phyloP scores from a whole-genome alignment of 805 yeast genomes.

The Ogataea methanolica region DNA sequence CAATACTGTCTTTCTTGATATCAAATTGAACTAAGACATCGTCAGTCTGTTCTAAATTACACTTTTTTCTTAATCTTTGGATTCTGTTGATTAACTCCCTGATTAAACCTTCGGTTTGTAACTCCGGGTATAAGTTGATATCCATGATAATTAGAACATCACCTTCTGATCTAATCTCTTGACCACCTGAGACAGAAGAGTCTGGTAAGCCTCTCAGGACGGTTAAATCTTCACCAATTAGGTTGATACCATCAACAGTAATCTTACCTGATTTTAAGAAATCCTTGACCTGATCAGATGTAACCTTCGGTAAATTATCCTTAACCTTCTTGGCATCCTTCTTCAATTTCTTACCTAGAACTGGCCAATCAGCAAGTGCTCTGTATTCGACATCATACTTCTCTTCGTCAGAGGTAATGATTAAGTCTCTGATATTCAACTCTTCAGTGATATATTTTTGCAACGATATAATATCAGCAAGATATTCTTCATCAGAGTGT shows the following conservation, averaged over 20 bases:
- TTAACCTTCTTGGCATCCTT: constrained; percentile 90
- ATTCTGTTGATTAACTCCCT: constrained; percentile 96
- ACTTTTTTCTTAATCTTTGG: constrained; percentile 95
- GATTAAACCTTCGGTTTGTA: constrained; percentile 90
- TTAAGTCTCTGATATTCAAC: constrained; percentile 82
- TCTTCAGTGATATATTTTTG: constrained; percentile 82
- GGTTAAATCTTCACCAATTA: constrained; percentile 82
- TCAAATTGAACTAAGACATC: constrained; percentile 86
- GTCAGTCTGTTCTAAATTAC: constrained; percentile 90
- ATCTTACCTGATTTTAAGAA: constrained; percentile 71
- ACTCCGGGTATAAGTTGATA: constrained; percentile 78
- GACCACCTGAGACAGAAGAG: constrained; percentile 57
- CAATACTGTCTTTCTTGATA: constrained; percentile 64
- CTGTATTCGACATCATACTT: constrained; percentile 88
- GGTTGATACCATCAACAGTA: constrained; percentile 83
- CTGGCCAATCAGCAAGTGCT: constrained; percentile 99
- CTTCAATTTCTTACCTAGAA: constrained; percentile 94
- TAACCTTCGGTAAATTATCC: constrained; percentile 80
- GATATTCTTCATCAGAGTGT: constrained; percentile 70
- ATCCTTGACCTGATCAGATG: constrained; percentile 77
- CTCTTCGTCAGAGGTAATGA: constrained; percentile 86
- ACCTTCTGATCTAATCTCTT: constrained; percentile 81
- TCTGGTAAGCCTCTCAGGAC: constrained; percentile 88
- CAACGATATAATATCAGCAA: constrained; percentile 73
- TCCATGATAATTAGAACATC: constrained; percentile 90